A percentile compares a stretch with the other conserved stretches of the same genome.
Evolutionary conservation across 768 basidiomycete genomes (phyloP).

Genomic region (Punctularia strigosozonata): DNA sequence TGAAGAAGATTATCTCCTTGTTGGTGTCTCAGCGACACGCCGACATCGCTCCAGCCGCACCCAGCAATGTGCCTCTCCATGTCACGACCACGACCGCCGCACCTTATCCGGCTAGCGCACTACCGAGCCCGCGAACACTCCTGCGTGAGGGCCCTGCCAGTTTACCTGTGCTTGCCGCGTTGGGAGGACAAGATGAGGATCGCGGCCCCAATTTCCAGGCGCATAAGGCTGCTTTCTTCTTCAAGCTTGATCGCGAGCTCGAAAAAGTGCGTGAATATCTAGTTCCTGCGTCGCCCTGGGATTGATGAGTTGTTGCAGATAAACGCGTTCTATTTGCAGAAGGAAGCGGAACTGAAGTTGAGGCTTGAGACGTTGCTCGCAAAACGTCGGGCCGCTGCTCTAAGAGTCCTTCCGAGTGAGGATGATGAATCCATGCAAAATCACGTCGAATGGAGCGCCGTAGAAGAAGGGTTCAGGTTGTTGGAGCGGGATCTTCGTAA

Average conservation of each 20-base stretch:
- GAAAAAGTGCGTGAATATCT: constrained; percentile 62
- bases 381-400: constrained; percentile 78
- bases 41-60: constrained; percentile 61
- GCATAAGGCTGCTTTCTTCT: constrained; percentile 97
- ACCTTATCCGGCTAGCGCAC: constrained; percentile 20
- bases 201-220: constrained; percentile 83
- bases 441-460: constrained; percentile 89
- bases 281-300: not conserved
- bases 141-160: constrained; percentile 12
- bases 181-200: constrained; percentile 54
- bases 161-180: constrained; percentile 45
- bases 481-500: constrained; percentile 92
- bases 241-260: constrained; percentile 92
- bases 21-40: constrained; percentile 82
- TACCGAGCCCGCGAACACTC: constrained; percentile 19
- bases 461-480: constrained; percentile 91
- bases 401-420: constrained; percentile 59
- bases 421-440: constrained; percentile 44
- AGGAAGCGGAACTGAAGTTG: constrained; percentile 88
- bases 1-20: constrained; percentile 98
- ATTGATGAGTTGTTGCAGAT: constrained; percentile 41
- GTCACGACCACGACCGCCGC: constrained; percentile 22
- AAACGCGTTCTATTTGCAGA: constrained; percentile 95
- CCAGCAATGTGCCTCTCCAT: constrained; percentile 65
- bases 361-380: constrained; percentile 89